phyloP scores from a whole-genome alignment of 768 basidiomycete genomes.

The Polyporus arcularius region DNA sequence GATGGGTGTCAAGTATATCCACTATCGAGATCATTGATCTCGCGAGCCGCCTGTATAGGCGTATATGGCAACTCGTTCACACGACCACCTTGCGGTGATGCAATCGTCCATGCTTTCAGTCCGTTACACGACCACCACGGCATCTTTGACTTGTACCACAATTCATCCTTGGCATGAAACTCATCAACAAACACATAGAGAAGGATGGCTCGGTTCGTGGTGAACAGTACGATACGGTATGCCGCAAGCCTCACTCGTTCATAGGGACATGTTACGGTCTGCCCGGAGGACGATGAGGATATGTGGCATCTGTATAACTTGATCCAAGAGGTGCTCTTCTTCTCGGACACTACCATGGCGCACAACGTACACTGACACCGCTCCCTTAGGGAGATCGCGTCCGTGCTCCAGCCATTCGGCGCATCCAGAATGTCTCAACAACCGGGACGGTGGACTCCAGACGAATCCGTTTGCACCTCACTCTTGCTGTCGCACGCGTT shows the following conservation, averaged over 20 bases:
- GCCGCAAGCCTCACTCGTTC: neutral
- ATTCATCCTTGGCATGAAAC: constrained; percentile 64
- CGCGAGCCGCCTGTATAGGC: too few relatives aligned
- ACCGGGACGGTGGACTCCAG: constrained; percentile 95
- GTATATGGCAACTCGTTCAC: too few relatives aligned
- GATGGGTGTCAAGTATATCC: too few relatives aligned
- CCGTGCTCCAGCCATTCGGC: constrained; percentile 84
- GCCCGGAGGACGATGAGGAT: constrained; percentile 98
- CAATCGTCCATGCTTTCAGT: too few relatives aligned
- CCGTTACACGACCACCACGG: too few relatives aligned
- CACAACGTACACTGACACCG: too few relatives aligned
- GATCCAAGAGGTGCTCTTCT: constrained; percentile 63
- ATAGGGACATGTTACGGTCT: constrained; percentile 93
- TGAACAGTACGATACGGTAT: neutral
- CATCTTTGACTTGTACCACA: neutral
- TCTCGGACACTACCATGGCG: too few relatives aligned
- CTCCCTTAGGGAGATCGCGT: constrained; percentile 69
- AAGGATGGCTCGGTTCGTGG: constrained; percentile 70
- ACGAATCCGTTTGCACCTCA: constrained; percentile 82
- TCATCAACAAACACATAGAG: constrained; percentile 79
- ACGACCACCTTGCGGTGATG: too few relatives aligned
- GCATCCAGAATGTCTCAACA: constrained; percentile 85
- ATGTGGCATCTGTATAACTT: constrained; percentile 99
- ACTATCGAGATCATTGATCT: too few relatives aligned
- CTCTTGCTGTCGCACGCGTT: constrained; percentile 75